Percentiles rank a stretch among this genome's conserved stretches.
phyloP scores from a whole-genome alignment of 495 filamentous ascomycete genomes.

The Annulohypoxylon moriforme region DNA sequence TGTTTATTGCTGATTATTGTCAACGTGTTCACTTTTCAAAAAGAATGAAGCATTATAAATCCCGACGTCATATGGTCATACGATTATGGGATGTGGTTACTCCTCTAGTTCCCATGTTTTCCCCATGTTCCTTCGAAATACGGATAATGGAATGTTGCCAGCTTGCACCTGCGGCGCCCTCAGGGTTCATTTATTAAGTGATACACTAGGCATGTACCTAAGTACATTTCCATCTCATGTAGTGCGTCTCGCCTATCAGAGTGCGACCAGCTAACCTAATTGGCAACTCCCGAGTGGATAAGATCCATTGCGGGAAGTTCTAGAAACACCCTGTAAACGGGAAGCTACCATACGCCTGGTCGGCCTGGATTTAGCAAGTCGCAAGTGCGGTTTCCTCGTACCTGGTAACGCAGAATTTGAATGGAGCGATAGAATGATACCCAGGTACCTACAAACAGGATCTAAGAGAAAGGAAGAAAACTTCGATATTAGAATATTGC shows the following conservation, averaged over 20 bases:
- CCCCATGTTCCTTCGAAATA: conserved; percentile 16
- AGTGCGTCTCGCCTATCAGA: conserved; percentile 16
- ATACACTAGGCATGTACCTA: conserved; percentile 17
- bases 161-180: conserved; percentile 31
- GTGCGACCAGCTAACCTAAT: conserved; percentile 17
- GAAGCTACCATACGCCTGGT: conserved; percentile 2
- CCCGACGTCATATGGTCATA: conserved; percentile 47
- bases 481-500: conserved; percentile 14
- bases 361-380: neutral
- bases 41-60: conserved; percentile 20
- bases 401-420: conserved; percentile 1
- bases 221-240: neutral
- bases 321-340: conserved; percentile 27
- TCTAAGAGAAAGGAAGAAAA: neutral
- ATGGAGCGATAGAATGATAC: neutral
- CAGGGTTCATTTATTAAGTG: conserved; percentile 29
- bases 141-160: conserved; percentile 46
- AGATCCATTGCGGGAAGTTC: conserved; percentile 26
- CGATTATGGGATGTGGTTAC: conserved; percentile 35
- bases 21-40: conserved; percentile 42
- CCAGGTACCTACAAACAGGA: neutral
- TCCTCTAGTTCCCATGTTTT: neutral
- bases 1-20: conserved; percentile 7
- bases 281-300: conserved; percentile 31
- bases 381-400: conserved; percentile 14